phyloP scores from a whole-genome alignment of 495 filamentous ascomycete genomes.

The Achaetomiella virescens region DNA sequence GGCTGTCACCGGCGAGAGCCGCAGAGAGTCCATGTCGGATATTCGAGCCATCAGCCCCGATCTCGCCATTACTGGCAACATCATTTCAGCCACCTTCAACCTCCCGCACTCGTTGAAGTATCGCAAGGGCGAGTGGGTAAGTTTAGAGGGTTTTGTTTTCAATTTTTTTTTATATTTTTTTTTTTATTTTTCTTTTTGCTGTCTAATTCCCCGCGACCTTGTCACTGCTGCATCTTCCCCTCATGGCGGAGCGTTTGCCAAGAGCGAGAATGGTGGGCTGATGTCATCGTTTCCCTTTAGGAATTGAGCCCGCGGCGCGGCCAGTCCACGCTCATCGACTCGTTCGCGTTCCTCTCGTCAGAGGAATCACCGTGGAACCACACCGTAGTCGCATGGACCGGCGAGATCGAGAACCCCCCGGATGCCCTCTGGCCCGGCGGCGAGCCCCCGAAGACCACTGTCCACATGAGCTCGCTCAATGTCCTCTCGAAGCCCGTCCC shows the following conservation, averaged over 20 bases:
- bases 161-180: too few species aligned
- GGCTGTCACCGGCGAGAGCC: slow-evolving; percentile 25
- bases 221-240: neutral
- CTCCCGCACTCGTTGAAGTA: slow-evolving; percentile 71
- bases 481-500: slow-evolving; percentile 68
- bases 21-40: slow-evolving; percentile 46
- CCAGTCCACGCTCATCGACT: slow-evolving; percentile 83
- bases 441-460: slow-evolving; percentile 39
- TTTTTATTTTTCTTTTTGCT: neutral
- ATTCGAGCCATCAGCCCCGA: slow-evolving; percentile 56
- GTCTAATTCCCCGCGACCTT: neutral
- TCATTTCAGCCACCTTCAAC: slow-evolving; percentile 83
- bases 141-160: too few species aligned
- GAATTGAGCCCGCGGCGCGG: slow-evolving; percentile 70
- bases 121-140: slow-evolving; percentile 69
- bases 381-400: slow-evolving; percentile 86
- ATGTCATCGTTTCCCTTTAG: slow-evolving; percentile 37
- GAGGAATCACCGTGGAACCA: slow-evolving; percentile 73
- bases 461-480: slow-evolving; percentile 39
- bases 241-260: slow-evolving; percentile 8
- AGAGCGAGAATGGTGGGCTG: slow-evolving; percentile 23
- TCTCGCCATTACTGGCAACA: slow-evolving; percentile 66
- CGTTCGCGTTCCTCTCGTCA: slow-evolving; percentile 76
- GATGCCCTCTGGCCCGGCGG: slow-evolving; percentile 36
- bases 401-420: slow-evolving; percentile 62